Base-by-base conservation (phyloP, 805 yeast species). In the Saturnispora galanensis region DNA sequence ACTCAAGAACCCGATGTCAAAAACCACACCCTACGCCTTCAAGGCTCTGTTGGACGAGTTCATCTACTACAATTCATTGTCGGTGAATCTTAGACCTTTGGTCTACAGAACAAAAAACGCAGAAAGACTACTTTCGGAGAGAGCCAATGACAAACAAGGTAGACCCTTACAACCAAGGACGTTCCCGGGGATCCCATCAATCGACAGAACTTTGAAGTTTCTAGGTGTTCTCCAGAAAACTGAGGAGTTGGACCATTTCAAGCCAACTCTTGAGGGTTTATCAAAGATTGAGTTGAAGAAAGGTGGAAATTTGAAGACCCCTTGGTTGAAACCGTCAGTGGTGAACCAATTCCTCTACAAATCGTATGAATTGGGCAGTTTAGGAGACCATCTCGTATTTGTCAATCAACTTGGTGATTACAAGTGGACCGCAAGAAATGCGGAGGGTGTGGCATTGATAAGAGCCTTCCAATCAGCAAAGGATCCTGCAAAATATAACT, bases 31-130 rank as follows among this genome's bases (percentile, higher is more conserved):
- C 8, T 57, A 56, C 42, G 42, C 47, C 11, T 57, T 59, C 39
- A 61, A 60, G 38, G 49, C 51, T 17, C 56, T 56, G 33, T 50
- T 62, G 17, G 65, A 62, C 41, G 60, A 57, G n/a, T 62, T 51
- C 32, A 47, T 54, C 15, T 55, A 60, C 39, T 56, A 41, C 47
- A 47, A 51, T 17, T 41, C 57, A 9, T 34, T 59, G 10, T 50
- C 56, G 2, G 51, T 54, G 16, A 52, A 49, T 33, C 49, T 55
- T 50, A 52, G 46, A 33, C 53, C 56, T 1, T 41, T 54, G 15
- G 59, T 58, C 10, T 60, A 57, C 37, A 53, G 59, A 39, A 37
- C 46, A 11, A 54, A 50, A 28, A 56, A 56, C 43, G 53, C 56
- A 2, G 55, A 53, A 18, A 30, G 15, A 3, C 38, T 57, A 31